Percentiles rank a stretch among this genome's conserved stretches.
These are phyloP conservation scores for Pilasporangium apinafurcum DNA, from an alignment of 352 stramenopile genomes.

Conservation along the genomic window DNA sequence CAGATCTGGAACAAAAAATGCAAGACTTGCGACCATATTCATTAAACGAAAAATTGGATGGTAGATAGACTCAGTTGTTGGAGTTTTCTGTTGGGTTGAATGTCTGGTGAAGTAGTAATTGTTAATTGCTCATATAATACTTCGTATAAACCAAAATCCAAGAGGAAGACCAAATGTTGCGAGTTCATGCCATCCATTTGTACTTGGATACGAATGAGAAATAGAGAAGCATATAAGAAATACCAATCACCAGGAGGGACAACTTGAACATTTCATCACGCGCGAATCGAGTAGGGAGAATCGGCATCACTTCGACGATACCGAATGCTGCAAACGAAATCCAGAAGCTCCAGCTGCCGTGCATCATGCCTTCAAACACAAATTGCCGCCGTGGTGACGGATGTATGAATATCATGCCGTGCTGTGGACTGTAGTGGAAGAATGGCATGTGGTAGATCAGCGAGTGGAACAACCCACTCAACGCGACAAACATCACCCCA, in stretches of 20 bases:
- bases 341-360: conserved; percentile 59
- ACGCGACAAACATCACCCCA: conserved; percentile 44
- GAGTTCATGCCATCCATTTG: conserved; percentile 37
- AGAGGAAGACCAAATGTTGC: conserved; percentile 12
- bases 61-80: background rate
- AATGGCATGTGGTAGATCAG: conserved; percentile 42
- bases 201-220: conserved; percentile 58
- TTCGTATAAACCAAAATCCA: background rate
- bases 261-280: conserved; percentile 43
- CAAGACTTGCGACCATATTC: conserved; percentile 48
- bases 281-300: conserved; percentile 16
- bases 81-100: background rate
- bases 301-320: conserved; percentile 35
- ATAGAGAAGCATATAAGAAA: conserved; percentile 41
- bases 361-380: conserved; percentile 49
- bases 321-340: conserved; percentile 44
- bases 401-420: conserved; percentile 57
- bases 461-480: conserved; percentile 56
- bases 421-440: conserved; percentile 47
- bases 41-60: conserved; percentile 17
- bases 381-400: conserved; percentile 61
- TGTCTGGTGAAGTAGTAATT: too few species aligned
- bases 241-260: conserved; percentile 29
- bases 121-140: background rate
- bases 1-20: conserved; percentile 65